Percentiles rank a stretch among this genome's conserved stretches.
Evolutionary conservation across 768 basidiomycete species (phyloP).

Genomic region (Suillus paluster): DNA sequence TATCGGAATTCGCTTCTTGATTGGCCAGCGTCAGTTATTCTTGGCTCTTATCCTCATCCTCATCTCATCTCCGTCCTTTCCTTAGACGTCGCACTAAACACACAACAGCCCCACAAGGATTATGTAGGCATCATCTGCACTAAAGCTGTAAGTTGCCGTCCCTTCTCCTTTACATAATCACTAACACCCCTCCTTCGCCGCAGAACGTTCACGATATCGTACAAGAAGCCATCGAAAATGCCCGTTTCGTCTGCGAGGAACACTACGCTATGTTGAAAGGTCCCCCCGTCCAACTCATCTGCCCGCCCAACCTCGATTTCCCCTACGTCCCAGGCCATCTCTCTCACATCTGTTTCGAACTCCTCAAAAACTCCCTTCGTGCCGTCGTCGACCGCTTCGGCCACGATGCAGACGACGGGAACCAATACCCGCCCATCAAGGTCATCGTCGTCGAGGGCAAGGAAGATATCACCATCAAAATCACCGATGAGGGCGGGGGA

Average conservation of each 20-base stretch:
- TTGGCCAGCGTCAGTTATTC: constrained; percentile 82
- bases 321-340: constrained; percentile 96
- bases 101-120: constrained; percentile 83
- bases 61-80: constrained; percentile 10
- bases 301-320: constrained; percentile 84
- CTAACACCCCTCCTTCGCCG: constrained; percentile 10
- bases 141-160: constrained; percentile 64
- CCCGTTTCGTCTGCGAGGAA: constrained; percentile 92
- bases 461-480: constrained; percentile 99
- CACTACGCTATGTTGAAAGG: constrained; percentile 96
- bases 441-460: constrained; percentile 96
- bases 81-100: constrained; percentile 92
- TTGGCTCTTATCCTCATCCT: constrained; percentile 4
- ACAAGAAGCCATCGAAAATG: constrained; percentile 98
- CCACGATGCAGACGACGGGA: constrained; percentile 45
- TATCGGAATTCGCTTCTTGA: constrained; percentile 94
- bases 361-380: constrained; percentile 96
- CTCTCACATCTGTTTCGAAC: constrained; percentile 95
- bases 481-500: constrained; percentile 95
- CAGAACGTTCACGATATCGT: constrained; percentile 96
- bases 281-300: constrained; percentile 95
- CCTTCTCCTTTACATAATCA: background rate
- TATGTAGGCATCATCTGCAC: constrained; percentile 99
- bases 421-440: constrained; percentile 81
- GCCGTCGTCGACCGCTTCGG: constrained; percentile 96